Base-by-base conservation (phyloP, 345 rosid genomes). In the Lepidium didymum region DNA sequence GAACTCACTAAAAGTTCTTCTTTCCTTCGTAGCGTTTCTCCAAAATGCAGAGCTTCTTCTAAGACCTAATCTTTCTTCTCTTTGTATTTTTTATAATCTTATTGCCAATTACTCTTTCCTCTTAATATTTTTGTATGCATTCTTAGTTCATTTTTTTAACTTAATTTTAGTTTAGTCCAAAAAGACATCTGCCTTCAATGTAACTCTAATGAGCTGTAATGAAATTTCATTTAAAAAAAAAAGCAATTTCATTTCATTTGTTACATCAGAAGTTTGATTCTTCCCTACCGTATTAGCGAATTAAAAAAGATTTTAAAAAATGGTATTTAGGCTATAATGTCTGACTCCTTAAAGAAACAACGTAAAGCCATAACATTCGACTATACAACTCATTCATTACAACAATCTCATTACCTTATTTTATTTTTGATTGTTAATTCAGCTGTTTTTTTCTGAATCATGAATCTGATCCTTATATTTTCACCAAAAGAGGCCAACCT, bases 1-100 rank as follows among this genome's bases (percentile, higher is more conserved):
- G 86, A 81, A 61, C 55, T 82, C 18, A 81, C 84, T 31, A 79
- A 35, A 43, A 73, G 58, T 16, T 44, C 38, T 47, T 76, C 80
- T 45, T 76, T 76, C 25, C 72, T 76, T 2, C 62, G 72, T 11
- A 12, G 35, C 0, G 62, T 51, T 51, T 2, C 72, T 6, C 72
- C 49, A 9, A 66, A 49, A 14, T 2, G 27, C 49, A 58, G 42
- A 10, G 5, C 47, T 58, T 34, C 77, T 56, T 57, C 54, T 33
- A 38, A 21, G 13, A 49, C 25, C 59, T 73, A 66, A 64, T 45
- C 6, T 51, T 61, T 60, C 10, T 36, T 41, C 16, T 41, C 41
- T 15, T 27, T 15, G 38, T 66, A 16, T 6, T 27, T 27, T 27
- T n/a, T 59, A 10, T 10, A 1, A 36, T 18, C 42, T 15, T 37